Percentiles rank a stretch among this genome's conserved stretches.
phyloP scores from a whole-genome alignment of 2,329 filamentous ascomycete genomes.

The Colletotrichum australisinense region DNA sequence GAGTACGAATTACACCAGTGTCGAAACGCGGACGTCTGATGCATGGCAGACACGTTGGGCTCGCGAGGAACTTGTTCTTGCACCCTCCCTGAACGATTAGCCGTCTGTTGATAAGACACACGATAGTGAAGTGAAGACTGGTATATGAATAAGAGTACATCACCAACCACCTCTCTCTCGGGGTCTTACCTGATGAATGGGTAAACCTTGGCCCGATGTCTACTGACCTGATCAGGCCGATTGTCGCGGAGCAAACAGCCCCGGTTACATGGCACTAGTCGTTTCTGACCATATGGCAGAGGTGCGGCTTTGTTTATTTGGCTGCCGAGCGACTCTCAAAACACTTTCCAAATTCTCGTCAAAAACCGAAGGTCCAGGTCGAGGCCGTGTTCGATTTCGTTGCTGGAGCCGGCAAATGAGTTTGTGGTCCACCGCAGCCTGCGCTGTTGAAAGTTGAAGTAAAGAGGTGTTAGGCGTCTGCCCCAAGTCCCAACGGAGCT shows the following conservation, averaged over 20 bases:
- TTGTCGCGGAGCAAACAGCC: slow-evolving; percentile 2
- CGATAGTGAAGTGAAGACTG: background rate
- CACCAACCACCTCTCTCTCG: background rate
- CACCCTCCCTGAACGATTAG: background rate
- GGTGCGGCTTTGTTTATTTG: slow-evolving; percentile 15
- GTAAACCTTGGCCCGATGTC: slow-evolving; percentile 7
- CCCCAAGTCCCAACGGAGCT: slow-evolving; percentile 10
- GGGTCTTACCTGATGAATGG: slow-evolving; percentile 4
- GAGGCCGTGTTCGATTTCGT: slow-evolving; percentile 15
- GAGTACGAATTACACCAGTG: background rate
- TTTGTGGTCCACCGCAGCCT: background rate
- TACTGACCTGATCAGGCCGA: slow-evolving; percentile 9
- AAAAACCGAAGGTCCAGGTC: background rate
- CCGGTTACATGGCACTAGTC: background rate
- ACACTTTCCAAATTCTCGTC: slow-evolving; percentile 5
- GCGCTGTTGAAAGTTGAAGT: background rate
- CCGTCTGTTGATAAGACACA: background rate
- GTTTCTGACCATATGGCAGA: background rate
- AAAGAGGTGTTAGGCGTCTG: background rate
- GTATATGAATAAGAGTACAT: background rate
- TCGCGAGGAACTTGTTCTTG: background rate
- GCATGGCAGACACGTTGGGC: too few species aligned
- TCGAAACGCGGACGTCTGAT: background rate
- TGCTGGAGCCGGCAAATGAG: slow-evolving; percentile 22
- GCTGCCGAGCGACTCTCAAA: background rate